phyloP scores from a whole-genome alignment of 371 early-diverging fungal species.

The Synchytrium microbalum region DNA sequence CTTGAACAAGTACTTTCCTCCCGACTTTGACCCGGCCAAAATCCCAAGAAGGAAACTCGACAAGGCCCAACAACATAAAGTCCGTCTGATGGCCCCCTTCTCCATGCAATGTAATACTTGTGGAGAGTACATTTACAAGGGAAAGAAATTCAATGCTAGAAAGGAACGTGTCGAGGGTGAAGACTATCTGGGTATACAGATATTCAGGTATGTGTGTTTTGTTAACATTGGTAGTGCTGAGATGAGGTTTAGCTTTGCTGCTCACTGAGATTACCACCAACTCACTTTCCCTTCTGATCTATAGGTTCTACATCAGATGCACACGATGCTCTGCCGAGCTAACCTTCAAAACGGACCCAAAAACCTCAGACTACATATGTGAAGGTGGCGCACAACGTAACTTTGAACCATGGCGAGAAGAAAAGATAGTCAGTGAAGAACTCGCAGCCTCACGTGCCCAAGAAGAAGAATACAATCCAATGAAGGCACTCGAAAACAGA shows the following conservation, averaged over 20 bases:
- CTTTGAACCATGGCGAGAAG: conserved; percentile 94
- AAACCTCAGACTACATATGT: conserved; percentile 90
- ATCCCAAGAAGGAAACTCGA: conserved; percentile 60
- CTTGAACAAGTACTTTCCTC: conserved; percentile 89
- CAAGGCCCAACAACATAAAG: conserved; percentile 80
- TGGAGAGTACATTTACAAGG: conserved; percentile 92
- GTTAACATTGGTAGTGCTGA: no score
- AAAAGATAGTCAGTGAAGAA: conserved; percentile 46
- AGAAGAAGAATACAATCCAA: conserved; percentile 84
- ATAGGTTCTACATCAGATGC: conserved; percentile 94
- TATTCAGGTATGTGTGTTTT: neutral
- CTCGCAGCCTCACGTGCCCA: conserved; percentile 43
- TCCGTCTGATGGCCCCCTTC: conserved; percentile 96
- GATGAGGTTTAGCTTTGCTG: neutral
- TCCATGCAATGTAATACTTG: conserved; percentile 95
- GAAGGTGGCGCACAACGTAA: conserved; percentile 90
- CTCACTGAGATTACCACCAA: neutral
- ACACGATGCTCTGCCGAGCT: conserved; percentile 91
- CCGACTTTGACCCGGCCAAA: conserved; percentile 83
- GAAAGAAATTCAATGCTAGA: conserved; percentile 94
- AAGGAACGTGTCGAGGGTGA: conserved; percentile 78
- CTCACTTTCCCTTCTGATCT: conserved; percentile 60
- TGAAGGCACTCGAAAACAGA: conserved; percentile 87
- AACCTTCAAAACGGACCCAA: conserved; percentile 96
- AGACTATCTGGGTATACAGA: conserved; percentile 58